phyloP scores from a whole-genome alignment of 345 rosid species.

The Gossypium raimondii region DNA sequence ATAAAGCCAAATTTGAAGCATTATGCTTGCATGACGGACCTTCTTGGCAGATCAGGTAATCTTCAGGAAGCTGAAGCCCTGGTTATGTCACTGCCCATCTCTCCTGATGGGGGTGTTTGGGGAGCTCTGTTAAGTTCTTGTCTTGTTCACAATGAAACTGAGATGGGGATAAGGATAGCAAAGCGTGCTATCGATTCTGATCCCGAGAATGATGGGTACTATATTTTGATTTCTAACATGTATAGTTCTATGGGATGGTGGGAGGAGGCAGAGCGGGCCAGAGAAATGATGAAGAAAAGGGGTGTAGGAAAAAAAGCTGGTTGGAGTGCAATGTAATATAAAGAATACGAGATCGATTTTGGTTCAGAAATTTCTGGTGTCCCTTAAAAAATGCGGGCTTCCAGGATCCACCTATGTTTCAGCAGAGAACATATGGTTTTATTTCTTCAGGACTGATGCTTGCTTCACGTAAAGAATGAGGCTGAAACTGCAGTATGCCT shows the following conservation, averaged over 20 bases:
- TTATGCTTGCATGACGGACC: constrained; percentile 65
- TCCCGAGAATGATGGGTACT: constrained; percentile 60
- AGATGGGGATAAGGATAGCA: constrained; percentile 53
- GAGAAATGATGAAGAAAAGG: constrained; percentile 50
- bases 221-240: constrained; percentile 57
- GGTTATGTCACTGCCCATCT: constrained; percentile 54
- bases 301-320: constrained; percentile 52
- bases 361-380: background rate
- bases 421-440: background rate
- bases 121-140: constrained; percentile 61
- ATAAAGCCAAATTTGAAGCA: constrained; percentile 58
- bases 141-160: constrained; percentile 42
- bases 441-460: background rate
- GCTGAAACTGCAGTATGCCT: background rate
- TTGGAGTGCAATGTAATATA: constrained; percentile 42
- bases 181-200: constrained; percentile 47
- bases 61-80: constrained; percentile 56
- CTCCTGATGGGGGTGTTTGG: constrained; percentile 65
- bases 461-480: background rate
- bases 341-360: background rate
- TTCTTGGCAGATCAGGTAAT: constrained; percentile 62
- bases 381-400: background rate
- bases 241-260: constrained; percentile 56
- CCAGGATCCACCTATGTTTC: background rate
- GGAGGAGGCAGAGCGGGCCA: constrained; percentile 48